Percentiles rank a stretch among this genome's conserved stretches.
Evolutionary conservation across 1,284 basidiomycete genomes (phyloP).

Genomic region (Pseudozyma hubeiensis): DNA sequence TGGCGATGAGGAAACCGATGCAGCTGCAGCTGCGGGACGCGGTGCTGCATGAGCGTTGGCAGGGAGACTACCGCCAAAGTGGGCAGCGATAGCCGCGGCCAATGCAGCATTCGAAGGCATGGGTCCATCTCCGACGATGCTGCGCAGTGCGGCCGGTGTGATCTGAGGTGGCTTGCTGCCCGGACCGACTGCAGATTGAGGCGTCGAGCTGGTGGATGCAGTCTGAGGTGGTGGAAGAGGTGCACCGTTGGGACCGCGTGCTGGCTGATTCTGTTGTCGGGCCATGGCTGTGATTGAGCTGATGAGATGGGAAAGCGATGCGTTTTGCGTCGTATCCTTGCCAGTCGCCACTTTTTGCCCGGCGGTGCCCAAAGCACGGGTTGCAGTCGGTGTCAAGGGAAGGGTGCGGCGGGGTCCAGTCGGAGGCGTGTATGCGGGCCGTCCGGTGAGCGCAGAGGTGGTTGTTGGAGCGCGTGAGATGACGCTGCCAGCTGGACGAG

Average conservation of each 20-base stretch:
- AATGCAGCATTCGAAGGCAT: slow-evolving; percentile 51
- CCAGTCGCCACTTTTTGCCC: slow-evolving; percentile 1
- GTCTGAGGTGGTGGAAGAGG: slow-evolving; percentile 34
- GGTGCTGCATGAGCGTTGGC: slow-evolving; percentile 15
- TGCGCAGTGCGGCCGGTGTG: slow-evolving; percentile 31
- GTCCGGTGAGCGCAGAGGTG: slow-evolving; percentile 8
- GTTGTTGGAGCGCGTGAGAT: slow-evolving; percentile 6
- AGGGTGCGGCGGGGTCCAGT: slow-evolving; percentile 14
- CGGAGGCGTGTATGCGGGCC: slow-evolving; percentile 12
- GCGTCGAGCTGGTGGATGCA: not conserved
- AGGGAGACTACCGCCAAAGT: slow-evolving; percentile 44
- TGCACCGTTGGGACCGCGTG: slow-evolving; percentile 45
- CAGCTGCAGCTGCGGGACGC: slow-evolving; percentile 6
- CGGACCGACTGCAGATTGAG: slow-evolving; percentile 2
- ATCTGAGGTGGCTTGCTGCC: slow-evolving; percentile 18
- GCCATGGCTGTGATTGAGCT: slow-evolving; percentile 46
- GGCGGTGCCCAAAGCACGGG: slow-evolving; percentile 2
- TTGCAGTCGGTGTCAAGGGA: slow-evolving; percentile 2
- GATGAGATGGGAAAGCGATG: slow-evolving; percentile 36
- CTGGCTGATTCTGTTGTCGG: slow-evolving; percentile 39
- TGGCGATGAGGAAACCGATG: not conserved
- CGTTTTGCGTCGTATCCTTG: slow-evolving; percentile 24
- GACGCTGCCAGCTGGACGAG: slow-evolving; percentile 9
- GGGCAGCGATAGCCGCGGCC: slow-evolving; percentile 45
- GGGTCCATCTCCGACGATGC: slow-evolving; percentile 47